These are phyloP conservation scores for Suhomyces bolitotheri DNA, from an alignment of 1,139 yeast genomes.

Conservation along the genomic window DNA sequence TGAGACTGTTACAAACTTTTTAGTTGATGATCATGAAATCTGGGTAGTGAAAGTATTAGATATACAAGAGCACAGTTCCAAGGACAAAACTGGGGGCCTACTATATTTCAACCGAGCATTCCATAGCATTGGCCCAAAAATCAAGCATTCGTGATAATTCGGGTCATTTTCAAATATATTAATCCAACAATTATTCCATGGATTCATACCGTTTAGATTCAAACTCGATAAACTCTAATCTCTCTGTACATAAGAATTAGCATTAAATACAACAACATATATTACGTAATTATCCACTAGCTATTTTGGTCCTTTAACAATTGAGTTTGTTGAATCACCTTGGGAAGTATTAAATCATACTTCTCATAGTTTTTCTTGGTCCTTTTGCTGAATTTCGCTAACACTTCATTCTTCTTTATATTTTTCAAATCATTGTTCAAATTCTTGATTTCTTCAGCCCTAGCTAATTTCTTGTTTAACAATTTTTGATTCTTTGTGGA, in stretches of 20 bases:
- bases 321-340: slow-evolving; percentile 25
- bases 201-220: too few relatives aligned
- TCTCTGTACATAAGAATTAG: too few relatives aligned
- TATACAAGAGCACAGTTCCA: slow-evolving; percentile 36
- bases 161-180: not conserved
- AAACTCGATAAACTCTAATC: too few relatives aligned
- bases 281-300: slow-evolving; percentile 10
- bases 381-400: slow-evolving; percentile 30
- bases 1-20: slow-evolving; percentile 51
- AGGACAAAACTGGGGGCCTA: slow-evolving; percentile 52
- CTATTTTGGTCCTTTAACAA: slow-evolving; percentile 12
- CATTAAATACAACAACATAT: too few relatives aligned
- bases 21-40: slow-evolving; percentile 78
- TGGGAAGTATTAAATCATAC: slow-evolving; percentile 41
- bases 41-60: slow-evolving; percentile 77
- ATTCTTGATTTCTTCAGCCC: slow-evolving; percentile 28
- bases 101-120: slow-evolving; percentile 65
- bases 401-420: slow-evolving; percentile 30
- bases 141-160: slow-evolving; percentile 12
- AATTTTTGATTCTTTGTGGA: slow-evolving; percentile 31
- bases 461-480: slow-evolving; percentile 24
- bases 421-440: slow-evolving; percentile 31
- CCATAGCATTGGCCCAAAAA: slow-evolving; percentile 52
- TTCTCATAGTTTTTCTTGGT: slow-evolving; percentile 37
- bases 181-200: too few relatives aligned